These are phyloP conservation scores for Hysterium pulicare DNA, from an alignment of 2,329 filamentous ascomycete genomes.

Conservation along the genomic window DNA sequence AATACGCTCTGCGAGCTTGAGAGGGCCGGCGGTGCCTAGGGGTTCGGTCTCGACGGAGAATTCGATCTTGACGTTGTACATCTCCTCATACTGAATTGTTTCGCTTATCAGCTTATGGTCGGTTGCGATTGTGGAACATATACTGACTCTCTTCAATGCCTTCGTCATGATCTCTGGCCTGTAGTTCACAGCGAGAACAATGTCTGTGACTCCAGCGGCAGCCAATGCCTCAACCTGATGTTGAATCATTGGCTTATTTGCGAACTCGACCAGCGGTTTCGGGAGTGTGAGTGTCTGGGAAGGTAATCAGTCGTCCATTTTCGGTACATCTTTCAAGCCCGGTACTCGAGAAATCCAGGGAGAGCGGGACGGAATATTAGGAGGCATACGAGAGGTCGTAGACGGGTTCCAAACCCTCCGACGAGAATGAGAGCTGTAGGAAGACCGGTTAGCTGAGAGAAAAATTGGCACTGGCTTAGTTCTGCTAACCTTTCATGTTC, in stretches of 20 bases:
- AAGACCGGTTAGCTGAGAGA: conserved; percentile 7
- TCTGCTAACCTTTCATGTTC: conserved; percentile 40
- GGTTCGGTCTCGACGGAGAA: conserved; percentile 97
- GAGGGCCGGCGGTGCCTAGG: conserved; percentile 87
- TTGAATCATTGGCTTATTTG: conserved; percentile 98
- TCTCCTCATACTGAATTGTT: conserved; percentile 68
- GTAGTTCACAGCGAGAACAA: conserved; percentile 98
- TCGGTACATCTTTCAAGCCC: conserved; percentile 16
- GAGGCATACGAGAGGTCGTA: conserved; percentile 78
- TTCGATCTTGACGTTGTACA: conserved; percentile 91
- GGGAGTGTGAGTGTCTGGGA: conserved; percentile 87
- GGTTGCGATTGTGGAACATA: not conserved
- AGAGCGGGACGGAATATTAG: conserved; percentile 14
- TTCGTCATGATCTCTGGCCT: conserved; percentile 96
- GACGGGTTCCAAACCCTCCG: conserved; percentile 96
- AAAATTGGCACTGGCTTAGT: conserved; percentile 7
- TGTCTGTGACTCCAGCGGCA: conserved; percentile 90
- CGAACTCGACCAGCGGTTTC: conserved; percentile 97
- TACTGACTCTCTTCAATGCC: conserved; percentile 76
- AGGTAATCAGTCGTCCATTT: conserved; percentile 19
- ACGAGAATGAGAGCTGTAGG: conserved; percentile 89
- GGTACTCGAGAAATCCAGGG: conserved; percentile 6
- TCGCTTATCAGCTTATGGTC: conserved; percentile 11
- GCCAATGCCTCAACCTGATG: conserved; percentile 96
- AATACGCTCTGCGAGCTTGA: conserved; percentile 92